Evolutionary conservation across 257 asterid species (phyloP), one percentile per base, ranked within the genome.

Genomic region (Ocimum tenuiflorum): DNA sequence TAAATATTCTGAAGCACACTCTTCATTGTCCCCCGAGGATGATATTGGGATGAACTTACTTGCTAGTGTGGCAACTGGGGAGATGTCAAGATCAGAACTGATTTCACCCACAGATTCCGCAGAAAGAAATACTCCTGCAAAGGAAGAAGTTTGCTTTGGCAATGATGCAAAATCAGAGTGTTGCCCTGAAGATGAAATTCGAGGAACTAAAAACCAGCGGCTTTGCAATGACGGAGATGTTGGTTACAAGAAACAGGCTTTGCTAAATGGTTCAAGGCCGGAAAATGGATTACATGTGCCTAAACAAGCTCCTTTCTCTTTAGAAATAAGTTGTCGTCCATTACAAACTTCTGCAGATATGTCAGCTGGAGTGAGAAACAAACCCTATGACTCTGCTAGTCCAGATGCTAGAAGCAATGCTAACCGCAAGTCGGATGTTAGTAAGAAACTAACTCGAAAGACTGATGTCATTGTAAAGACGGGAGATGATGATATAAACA

Each of bases 61-160:
- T 63, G 99, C 99, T 35, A 92, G 91, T 78, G 99, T 92, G 68
- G 99, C 99, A 78, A 63, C 99, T 35, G 91, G 95, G 60, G 96
- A 89, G 79, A 82, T 89, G 69, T 85, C 88, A 36, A 85, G 79
- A 68, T 81, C 95, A 19, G 84, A 79, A 13, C 57, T 74, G 74
- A 74, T 68, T 66, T 83, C 97, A 10, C 95, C 94, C 8, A 46
- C 82, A 31, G 81, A 67, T 78, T 82, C 96, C 74, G 67, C 86
- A 7, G 95, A 81, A 73, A 73, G 75, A 45, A 79, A 71, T 60
- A 79, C 77, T 17, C 79, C 78, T 68, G 77, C 74, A 6, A 70
- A 66, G 23, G 90, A 79, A 66, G 92, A 85, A 67, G 71, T 55
- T 70, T 74, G 81, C 67, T 23, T 14, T 31, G 79, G 80, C 41